Evolutionary conservation across 768 basidiomycete genomes (phyloP), one percentile per base, ranked within the genome.

Genomic region (Xerocomus potaroensis): DNA sequence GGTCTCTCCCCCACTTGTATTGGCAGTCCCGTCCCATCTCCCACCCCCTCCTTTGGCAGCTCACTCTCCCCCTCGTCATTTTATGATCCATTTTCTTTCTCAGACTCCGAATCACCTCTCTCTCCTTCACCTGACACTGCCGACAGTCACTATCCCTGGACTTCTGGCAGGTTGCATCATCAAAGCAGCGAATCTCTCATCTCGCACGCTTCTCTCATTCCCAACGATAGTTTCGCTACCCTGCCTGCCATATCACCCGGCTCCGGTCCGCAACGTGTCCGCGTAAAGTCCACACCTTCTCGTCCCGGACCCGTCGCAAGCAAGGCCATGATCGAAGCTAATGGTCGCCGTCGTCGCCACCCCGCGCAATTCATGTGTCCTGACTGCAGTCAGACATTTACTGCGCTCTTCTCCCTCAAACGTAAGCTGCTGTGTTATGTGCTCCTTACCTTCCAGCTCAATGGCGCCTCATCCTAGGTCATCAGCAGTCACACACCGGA

Each of bases 301-400:
- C 57, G 49, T 15, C 51, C 9, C 8, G 50, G 53, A 8, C 52
- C 58, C 1, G 64, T 66, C 3, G 66, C 64, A 0, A 66, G 62
- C 38, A 65, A 54, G 45, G 64, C 64, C 0, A 66, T 68, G 66
- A 53, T 64, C 3, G 60, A 65, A 19, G 64, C 64, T 0, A 66
- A 66, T 19, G 44, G 56, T 41, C 54, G 62, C 1, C 66, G 64
- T 15, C 66, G 64, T 10, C 56, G 59, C 22, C 66, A 66, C 41
- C 51, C 58, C 3, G 48, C 66, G 15, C 51, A 50, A 8, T 55
- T 54, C 8, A 1, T 0, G 3, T 66, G 64, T 12, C 5, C 18
- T 0, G 52, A 56, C 0, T 66, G 64, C 31, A 12, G 16, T 0
- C 64, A 66, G 29, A 59, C 61, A 0, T 66, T 66, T 15, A 66